phyloP scores from a whole-genome alignment of 371 early-diverging fungal genomes.

The Rhizopus delemar region DNA sequence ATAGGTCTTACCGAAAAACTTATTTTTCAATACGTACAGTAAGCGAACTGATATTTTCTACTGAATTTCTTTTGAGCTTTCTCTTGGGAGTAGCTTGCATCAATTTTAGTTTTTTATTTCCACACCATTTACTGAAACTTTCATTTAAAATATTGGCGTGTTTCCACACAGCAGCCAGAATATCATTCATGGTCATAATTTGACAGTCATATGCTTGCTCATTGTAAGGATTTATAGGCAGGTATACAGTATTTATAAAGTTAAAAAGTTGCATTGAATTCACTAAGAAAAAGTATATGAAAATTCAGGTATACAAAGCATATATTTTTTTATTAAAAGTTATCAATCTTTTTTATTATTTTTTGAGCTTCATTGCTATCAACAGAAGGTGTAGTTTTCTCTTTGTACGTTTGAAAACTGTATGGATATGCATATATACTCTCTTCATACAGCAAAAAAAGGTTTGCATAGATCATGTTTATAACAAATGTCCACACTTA shows the following conservation, averaged over 20 bases:
- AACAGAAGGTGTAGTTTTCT: too few species aligned
- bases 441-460: too few species aligned
- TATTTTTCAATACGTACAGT: slow-evolving; percentile 19
- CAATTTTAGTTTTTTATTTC: not conserved
- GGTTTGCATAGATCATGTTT: too few species aligned
- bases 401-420: too few species aligned
- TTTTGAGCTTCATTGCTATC: too few species aligned
- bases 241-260: slow-evolving; percentile 12
- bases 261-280: slow-evolving; percentile 8
- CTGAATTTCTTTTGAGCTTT: slow-evolving; percentile 6
- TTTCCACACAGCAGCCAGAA: slow-evolving; percentile 14
- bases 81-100: slow-evolving; percentile 9
- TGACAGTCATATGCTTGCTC: slow-evolving; percentile 9
- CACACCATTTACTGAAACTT: slow-evolving; percentile 15
- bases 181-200: slow-evolving; percentile 17
- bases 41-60: slow-evolving; percentile 9
- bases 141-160: slow-evolving; percentile 16
- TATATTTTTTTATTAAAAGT: too few species aligned
- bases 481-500: too few species aligned
- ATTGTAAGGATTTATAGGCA: slow-evolving; percentile 13
- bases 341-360: too few species aligned
- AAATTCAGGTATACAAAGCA: too few species aligned
- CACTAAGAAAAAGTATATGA: slow-evolving; percentile 12
- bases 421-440: too few species aligned
- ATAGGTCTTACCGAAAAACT: slow-evolving; percentile 25